These are phyloP conservation scores for Sclerotinia minor DNA, from an alignment of 2,329 filamentous ascomycete genomes.

Conservation along the genomic window DNA sequence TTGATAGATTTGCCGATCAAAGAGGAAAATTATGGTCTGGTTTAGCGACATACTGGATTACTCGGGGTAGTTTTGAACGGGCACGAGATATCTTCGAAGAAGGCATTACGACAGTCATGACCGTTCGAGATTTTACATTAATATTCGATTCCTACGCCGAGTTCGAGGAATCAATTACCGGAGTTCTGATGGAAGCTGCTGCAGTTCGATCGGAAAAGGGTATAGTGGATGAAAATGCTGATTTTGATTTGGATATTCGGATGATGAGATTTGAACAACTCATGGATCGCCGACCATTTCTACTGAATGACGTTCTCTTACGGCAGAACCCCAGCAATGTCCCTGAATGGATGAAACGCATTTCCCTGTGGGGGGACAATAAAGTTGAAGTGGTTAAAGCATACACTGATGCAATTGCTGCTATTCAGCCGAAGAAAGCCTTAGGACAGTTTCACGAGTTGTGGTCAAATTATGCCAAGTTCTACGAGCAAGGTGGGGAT, in stretches of 20 bases:
- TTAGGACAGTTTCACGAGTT: conserved; percentile 90
- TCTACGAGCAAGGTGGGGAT: conserved; percentile 89
- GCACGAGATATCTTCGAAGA: conserved; percentile 94
- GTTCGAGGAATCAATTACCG: conserved; percentile 95
- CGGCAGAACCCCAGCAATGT: conserved; percentile 97
- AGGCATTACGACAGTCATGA: conserved; percentile 97
- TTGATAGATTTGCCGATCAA: conserved; percentile 88
- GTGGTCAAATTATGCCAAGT: conserved; percentile 95
- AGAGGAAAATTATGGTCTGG: conserved; percentile 93
- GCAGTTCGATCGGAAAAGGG: conserved; percentile 77
- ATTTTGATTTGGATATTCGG: conserved; percentile 91
- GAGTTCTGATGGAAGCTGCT: conserved; percentile 85
- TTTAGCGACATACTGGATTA: conserved; percentile 94
- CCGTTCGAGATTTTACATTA: conserved; percentile 92
- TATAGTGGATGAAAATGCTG: conserved; percentile 74
- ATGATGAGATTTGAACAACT: conserved; percentile 98
- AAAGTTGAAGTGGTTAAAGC: conserved; percentile 88
- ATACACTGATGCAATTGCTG: conserved; percentile 90
- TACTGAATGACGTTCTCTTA: conserved; percentile 92
- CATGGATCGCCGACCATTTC: conserved; percentile 94
- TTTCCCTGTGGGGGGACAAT: conserved; percentile 94
- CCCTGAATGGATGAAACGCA: conserved; percentile 93
- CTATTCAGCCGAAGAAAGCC: conserved; percentile 92
- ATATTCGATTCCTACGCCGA: conserved; percentile 96
- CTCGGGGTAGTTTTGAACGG: conserved; percentile 85